Base-by-base conservation (phyloP, 352 stramenopile species). In the Phytophthora vignae region DNA sequence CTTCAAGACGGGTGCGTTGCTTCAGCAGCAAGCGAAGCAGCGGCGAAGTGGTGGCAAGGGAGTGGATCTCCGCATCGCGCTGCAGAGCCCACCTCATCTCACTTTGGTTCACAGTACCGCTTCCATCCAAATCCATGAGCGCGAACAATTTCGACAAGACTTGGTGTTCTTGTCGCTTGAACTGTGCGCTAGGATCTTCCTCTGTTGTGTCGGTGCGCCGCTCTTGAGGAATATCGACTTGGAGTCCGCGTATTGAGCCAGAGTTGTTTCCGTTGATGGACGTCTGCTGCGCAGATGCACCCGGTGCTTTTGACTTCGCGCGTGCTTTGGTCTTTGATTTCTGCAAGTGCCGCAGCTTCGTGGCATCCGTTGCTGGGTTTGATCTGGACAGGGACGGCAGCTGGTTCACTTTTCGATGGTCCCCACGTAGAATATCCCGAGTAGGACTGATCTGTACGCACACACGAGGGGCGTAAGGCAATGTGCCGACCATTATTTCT, bases 71-170 rank as follows among this genome's bases (percentile, higher is more conserved):
- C 17, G 77, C 69, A 50, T 94, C 87, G 11, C 81, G 79, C 48
- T 88, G 78, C 29, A 93, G 58, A 11, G 87, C 87, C 84, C 84
- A 94, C 11, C 75, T 62, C 68, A 92, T 88, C 52, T 94, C 85
- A 8, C 73, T 59, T 57, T 90, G 82, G 64, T 87, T 83, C 49
- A 94, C 81, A 0, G 85, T 84, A 6, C 84, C 81, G n/a, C 82
- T 91, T 52, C 65, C 73, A 62, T 93, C 87, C 21, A 79, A 64
- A 61, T 94, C 87, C 76, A 94, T 91, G n/a, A 85, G 50, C 0
- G 65, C 50, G 38, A 94, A 94, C 36, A 94, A 68, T 6, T 78
- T 68, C 2, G 44, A 73, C 4, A 94, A 70, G 0, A 83, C 63
- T 0, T 36, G 17, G 4, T 78, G 74, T 44, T 90, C 84, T 38